These are phyloP conservation scores for Syzygium jambos DNA, from an alignment of 345 rosid species.

Conservation along the genomic window DNA sequence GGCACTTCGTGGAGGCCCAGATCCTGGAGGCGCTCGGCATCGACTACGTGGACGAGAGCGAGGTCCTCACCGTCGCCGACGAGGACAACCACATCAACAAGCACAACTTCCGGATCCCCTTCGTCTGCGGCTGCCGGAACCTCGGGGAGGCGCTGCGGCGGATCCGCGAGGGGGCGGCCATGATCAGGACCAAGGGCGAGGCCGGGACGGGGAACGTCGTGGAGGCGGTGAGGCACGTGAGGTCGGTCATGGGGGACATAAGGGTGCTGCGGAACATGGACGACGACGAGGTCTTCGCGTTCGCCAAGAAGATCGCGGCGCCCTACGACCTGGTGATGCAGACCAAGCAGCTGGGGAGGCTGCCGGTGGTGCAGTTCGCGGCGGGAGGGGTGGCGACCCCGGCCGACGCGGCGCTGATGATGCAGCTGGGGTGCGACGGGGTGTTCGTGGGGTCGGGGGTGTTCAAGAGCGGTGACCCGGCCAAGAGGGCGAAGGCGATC, in stretches of 20 bases:
- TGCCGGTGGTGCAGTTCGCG: slow-evolving; percentile 33
- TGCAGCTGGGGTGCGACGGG: slow-evolving; percentile 30
- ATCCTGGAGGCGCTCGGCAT: slow-evolving; percentile 28
- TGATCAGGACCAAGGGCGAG: slow-evolving; percentile 34
- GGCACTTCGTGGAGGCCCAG: slow-evolving; percentile 37
- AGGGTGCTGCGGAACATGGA: slow-evolving; percentile 25
- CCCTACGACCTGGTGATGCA: slow-evolving; percentile 33
- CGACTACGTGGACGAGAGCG: slow-evolving; percentile 35
- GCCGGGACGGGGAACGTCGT: slow-evolving; percentile 31
- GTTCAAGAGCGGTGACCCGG: slow-evolving; percentile 32
- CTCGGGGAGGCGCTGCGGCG: slow-evolving; percentile 26
- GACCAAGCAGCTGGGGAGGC: slow-evolving; percentile 41
- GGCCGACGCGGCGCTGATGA: slow-evolving; percentile 32
- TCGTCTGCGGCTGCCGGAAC: slow-evolving; percentile 37
- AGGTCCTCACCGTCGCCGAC: slow-evolving; percentile 24
- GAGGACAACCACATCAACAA: slow-evolving; percentile 31
- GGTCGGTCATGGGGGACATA: slow-evolving; percentile 30
- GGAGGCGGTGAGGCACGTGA: slow-evolving; percentile 32
- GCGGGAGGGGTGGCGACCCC: slow-evolving; percentile 35
- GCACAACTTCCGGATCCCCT: slow-evolving; percentile 32
- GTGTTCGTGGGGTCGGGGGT: slow-evolving; percentile 30
- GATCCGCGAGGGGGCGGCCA: slow-evolving; percentile 33
- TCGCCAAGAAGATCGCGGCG: slow-evolving; percentile 23
- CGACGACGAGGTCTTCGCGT: slow-evolving; percentile 31
- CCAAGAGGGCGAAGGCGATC: slow-evolving; percentile 20